Base-by-base conservation (phyloP, 2,329 filamentous ascomycete species). In the Beauveria rudraprayagi region DNA sequence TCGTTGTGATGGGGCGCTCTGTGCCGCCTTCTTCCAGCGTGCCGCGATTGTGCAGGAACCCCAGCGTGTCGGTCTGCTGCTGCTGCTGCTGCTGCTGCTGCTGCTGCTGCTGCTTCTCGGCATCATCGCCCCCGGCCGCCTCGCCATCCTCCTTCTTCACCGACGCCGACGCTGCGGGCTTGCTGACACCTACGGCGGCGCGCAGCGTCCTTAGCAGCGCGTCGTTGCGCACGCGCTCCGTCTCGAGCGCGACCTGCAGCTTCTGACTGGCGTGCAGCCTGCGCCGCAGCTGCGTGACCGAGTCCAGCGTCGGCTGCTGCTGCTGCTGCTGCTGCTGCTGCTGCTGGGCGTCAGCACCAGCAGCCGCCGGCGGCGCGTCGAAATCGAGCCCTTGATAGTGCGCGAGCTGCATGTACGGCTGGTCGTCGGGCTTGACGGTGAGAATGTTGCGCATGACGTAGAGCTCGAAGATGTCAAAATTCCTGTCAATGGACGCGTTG, bases 391-490 rank as follows among this genome's bases (percentile, higher is more conserved):
- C 90, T 72, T 92, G 85, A 76, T 99, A 97, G 78, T 97, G 93
- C 53, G 84, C 83, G 65, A 99, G 78, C 58, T 88, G 80, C 65
- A 97, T 87, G 85, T 89, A 97, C 62, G 84, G 83, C 68, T 89
- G 78, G 64, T 93, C 89, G 30, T 87, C 84, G 54, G 84, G 84
- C 41, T 73, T 72, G 44, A 93, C 84, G 46, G 83, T 87, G 65
- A 94, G 76, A 67, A 92, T 89, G 71, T 97, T 97, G 66, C 91
- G 82, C 78, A 99, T 80, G 56, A 91, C 88, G 76, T 93, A 97
- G 61, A 99, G 89, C 77, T 94, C 90, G 68, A 93, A 88, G 65
- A 89, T 86, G 77, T 94, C 90, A 70, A 93, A 93, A 66, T 90
- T 90, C 73, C 88, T 89, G 75, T 94, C 90, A 65, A 93, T 90